Evolutionary conservation across 2,329 filamentous ascomycete species (phyloP).

Genomic region (Trichophyton equinum): DNA sequence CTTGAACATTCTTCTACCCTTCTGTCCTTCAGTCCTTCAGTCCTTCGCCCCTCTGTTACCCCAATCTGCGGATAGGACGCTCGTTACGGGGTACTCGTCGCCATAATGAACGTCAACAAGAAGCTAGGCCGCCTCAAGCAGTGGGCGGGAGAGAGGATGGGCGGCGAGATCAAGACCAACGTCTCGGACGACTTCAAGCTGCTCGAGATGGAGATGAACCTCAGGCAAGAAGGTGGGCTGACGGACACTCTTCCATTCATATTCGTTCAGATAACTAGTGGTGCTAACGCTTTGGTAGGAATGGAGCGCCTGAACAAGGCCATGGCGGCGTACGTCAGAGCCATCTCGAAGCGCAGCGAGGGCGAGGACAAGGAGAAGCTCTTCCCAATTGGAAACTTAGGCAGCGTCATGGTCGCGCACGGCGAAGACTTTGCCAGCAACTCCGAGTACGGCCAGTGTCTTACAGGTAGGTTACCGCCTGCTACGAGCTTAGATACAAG

Average conservation of each 20-base stretch:
- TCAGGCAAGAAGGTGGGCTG: constrained; percentile 67
- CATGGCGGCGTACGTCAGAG: constrained; percentile 78
- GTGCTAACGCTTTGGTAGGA: constrained; percentile 40
- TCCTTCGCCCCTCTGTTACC: neutral
- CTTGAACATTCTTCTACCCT: neutral
- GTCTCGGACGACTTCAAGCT: constrained; percentile 84
- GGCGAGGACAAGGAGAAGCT: constrained; percentile 80
- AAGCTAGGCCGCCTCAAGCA: constrained; percentile 93
- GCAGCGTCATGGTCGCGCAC: constrained; percentile 73
- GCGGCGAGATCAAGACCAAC: constrained; percentile 72
- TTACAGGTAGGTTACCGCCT: constrained; percentile 43
- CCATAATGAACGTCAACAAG: constrained; percentile 57
- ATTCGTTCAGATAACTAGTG: neutral
- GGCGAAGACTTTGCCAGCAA: constrained; percentile 86
- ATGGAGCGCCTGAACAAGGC: constrained; percentile 83
- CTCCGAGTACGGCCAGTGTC: constrained; percentile 80
- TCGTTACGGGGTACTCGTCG: neutral
- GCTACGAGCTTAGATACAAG: no score
- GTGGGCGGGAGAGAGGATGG: constrained; percentile 97
- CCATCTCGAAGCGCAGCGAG: constrained; percentile 70
- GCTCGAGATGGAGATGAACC: constrained; percentile 77
- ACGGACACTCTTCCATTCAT: no score
- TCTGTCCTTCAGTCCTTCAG: neutral
- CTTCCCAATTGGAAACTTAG: constrained; percentile 65
- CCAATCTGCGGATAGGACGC: no score